Evolutionary conservation across 495 filamentous ascomycete species (phyloP).

Genomic region (Bombardia bombarda): DNA sequence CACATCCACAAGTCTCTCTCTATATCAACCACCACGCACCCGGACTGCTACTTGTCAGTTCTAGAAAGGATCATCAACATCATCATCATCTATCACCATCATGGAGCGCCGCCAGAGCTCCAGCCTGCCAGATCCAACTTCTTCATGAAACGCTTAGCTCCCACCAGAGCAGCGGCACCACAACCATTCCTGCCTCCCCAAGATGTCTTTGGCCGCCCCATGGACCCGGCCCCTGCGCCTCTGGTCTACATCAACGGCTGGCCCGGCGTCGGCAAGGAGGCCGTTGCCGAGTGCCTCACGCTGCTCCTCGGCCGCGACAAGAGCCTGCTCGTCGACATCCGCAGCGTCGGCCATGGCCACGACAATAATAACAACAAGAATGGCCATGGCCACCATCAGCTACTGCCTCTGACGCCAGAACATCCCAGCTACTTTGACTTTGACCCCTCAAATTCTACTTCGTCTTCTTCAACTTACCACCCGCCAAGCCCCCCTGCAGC

Average conservation of each 20-base stretch:
- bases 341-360: slow-evolving; percentile 6
- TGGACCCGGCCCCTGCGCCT: slow-evolving; percentile 14
- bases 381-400: background rate
- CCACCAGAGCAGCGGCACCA: background rate
- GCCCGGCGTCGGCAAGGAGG: slow-evolving; percentile 22
- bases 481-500: slow-evolving; percentile 6
- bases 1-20: no score
- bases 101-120: background rate
- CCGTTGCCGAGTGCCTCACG: slow-evolving; percentile 19
- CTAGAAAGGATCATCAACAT: background rate
- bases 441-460: background rate
- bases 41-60: no score
- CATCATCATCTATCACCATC: background rate
- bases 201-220: slow-evolving; percentile 9
- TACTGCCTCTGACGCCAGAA: slow-evolving; percentile 13
- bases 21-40: no score
- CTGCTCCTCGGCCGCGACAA: slow-evolving; percentile 18
- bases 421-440: slow-evolving; percentile 13
- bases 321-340: slow-evolving; percentile 16
- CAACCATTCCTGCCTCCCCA: background rate
- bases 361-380: background rate
- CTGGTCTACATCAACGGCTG: slow-evolving; percentile 23
- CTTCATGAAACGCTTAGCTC: background rate
- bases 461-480: background rate
- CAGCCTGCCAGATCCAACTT: no score